phyloP scores from a whole-genome alignment of 768 basidiomycete species.

The Myochromella boudieri region DNA sequence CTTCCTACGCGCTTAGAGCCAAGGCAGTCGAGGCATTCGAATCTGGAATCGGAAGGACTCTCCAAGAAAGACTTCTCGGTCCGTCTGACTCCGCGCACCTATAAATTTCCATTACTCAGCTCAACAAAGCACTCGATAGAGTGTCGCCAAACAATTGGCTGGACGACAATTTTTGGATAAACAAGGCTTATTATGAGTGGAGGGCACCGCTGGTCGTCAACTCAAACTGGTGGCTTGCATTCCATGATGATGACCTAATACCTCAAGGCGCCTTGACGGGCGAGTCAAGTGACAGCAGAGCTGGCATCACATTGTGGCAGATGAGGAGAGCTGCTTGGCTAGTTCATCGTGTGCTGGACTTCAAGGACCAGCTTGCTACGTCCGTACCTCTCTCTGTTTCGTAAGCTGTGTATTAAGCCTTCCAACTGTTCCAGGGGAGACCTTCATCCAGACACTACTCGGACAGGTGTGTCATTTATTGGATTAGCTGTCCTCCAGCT shows the following conservation, averaged over 20 bases:
- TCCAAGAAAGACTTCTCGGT: slow-evolving; percentile 80
- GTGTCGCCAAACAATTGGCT: slow-evolving; percentile 91
- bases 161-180: slow-evolving; percentile 89
- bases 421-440: slow-evolving; percentile 51
- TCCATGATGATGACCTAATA: slow-evolving; percentile 68
- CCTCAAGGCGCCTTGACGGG: slow-evolving; percentile 43
- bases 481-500: neutral
- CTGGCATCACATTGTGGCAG: slow-evolving; percentile 77
- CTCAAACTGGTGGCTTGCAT: slow-evolving; percentile 96
- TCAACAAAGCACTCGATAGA: slow-evolving; percentile 68
- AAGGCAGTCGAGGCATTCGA: slow-evolving; percentile 72
- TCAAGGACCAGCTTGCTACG: slow-evolving; percentile 66
- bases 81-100: slow-evolving; percentile 21
- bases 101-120: slow-evolving; percentile 16
- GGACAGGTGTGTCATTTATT: slow-evolving; percentile 49
- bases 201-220: slow-evolving; percentile 82
- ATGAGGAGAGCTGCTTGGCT: slow-evolving; percentile 84
- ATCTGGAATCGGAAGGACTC: slow-evolving; percentile 60
- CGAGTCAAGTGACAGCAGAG: slow-evolving; percentile 36
- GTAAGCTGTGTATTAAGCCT: neutral
- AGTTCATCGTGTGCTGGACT: slow-evolving; percentile 66
- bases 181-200: slow-evolving; percentile 87
- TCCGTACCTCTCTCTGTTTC: slow-evolving; percentile 24
- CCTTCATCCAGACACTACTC: slow-evolving; percentile 66
- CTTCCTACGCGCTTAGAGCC: slow-evolving; percentile 52